phyloP scores from a whole-genome alignment of 108 stramenopile species.

The Parmales sp. region DNA sequence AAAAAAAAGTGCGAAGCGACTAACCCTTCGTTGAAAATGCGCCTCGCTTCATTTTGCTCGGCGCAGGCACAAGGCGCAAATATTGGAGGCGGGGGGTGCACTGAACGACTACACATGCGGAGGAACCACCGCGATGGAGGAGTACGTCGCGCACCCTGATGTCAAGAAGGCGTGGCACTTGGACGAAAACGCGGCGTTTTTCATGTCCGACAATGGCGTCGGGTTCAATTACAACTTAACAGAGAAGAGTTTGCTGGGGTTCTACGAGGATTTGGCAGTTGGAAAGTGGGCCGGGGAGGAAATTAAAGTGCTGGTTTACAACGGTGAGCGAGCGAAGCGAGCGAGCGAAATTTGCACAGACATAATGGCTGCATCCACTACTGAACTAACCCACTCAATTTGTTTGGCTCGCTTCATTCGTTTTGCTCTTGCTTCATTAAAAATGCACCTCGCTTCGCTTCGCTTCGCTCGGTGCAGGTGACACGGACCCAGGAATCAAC shows the following conservation, averaged over 20 bases:
- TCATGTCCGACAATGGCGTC: slow-evolving; percentile 50
- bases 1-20: no score
- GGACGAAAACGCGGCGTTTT: slow-evolving; percentile 26
- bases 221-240: slow-evolving; percentile 59
- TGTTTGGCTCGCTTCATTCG: no score
- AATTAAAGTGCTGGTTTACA: slow-evolving; percentile 52
- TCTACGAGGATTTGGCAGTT: slow-evolving; percentile 33
- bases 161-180: slow-evolving; percentile 57
- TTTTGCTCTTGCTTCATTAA: no score
- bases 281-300: slow-evolving; percentile 16
- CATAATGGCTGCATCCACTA: no score
- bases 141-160: slow-evolving; percentile 26
- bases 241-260: slow-evolving; percentile 45
- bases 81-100: slow-evolving; percentile 21
- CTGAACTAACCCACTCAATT: no score
- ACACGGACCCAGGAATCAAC: slow-evolving; percentile 64
- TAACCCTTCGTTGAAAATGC: no score
- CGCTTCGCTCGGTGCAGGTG: no score
- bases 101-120: slow-evolving; percentile 59
- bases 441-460: no score
- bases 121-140: slow-evolving; percentile 41
- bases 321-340: no score
- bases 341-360: no score
- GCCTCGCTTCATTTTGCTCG: no score
- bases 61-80: not conserved